Percentiles rank a stretch among this genome's conserved stretches.
Conservation (phyloP, 805 yeast genomes). For the Wickerhamiella azyma region DNA sequence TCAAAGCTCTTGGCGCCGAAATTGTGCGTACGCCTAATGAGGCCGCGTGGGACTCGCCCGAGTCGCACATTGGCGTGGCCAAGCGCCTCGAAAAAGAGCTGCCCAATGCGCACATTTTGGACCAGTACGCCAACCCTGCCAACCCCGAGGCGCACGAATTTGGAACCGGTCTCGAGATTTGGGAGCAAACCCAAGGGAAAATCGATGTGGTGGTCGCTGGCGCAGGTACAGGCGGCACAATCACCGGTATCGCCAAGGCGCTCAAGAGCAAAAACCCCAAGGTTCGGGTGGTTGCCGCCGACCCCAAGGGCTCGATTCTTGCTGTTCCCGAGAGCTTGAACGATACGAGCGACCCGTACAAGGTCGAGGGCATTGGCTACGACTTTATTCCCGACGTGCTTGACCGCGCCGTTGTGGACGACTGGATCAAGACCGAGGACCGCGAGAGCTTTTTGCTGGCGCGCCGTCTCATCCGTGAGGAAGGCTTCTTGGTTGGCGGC, state of each 20-base stretch:
- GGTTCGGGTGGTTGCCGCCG: constrained; percentile 61
- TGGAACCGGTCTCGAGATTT: constrained; percentile 76
- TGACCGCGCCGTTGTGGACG: constrained; percentile 49
- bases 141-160: constrained; percentile 75
- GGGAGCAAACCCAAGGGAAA: constrained; percentile 63
- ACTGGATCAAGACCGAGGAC: constrained; percentile 80
- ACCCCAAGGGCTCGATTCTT: constrained; percentile 75
- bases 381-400: constrained; percentile 78
- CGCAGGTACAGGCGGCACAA: constrained; percentile 92
- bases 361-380: constrained; percentile 86
- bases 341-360: constrained; percentile 42
- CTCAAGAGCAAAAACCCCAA: constrained; percentile 56
- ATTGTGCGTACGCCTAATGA: constrained; percentile 84
- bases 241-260: constrained; percentile 66
- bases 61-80: constrained; percentile 83
- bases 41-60: constrained; percentile 89
- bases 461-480: constrained; percentile 68
- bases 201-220: constrained; percentile 72
- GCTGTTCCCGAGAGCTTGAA: constrained; percentile 68
- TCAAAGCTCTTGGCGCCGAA: constrained; percentile 83
- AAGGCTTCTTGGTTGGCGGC: constrained; percentile 84
- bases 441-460: constrained; percentile 67
- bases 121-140: constrained; percentile 65
- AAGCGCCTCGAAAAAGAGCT: constrained; percentile 65
- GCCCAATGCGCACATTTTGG: constrained; percentile 71